Base-by-base conservation (phyloP, 306 rosid genomes). In the Fagus sylvatica region DNA sequence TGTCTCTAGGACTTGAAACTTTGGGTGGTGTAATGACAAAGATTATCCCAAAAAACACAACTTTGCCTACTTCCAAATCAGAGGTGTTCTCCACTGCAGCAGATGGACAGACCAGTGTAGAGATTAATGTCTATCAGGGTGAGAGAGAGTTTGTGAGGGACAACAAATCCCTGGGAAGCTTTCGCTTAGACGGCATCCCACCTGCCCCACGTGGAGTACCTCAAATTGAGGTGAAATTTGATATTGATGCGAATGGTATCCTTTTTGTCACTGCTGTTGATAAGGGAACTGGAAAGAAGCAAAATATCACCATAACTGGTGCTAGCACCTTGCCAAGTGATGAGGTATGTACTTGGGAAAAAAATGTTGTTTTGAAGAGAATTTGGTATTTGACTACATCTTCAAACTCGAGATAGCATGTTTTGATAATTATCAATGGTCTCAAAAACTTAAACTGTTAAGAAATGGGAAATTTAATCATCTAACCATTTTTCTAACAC, bases 1-100 rank as follows among this genome's bases (percentile, higher is more conserved):
- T n/a, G n/a, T n/a, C n/a, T n/a, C n/a, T n/a, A 72, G 98, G 98
- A 77, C 79, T 93, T 49, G 98, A 93, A 84, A 93, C 98, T 41
- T 87, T 93, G 0, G 98, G 98, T 73, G 98, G 98, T 64, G 97
- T 93, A 8, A 93, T 95, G 98, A 95, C 97, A n/a, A n/a, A 95
- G 79, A 95, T 95, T 74, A 95, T 95, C 80, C 97, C 98, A n/a
- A n/a, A n/a, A n/a, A n/a, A n/a, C n/a, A n/a, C 98, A 2, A 95
- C 98, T 22, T 90, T 95, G 73, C 98, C 98, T 22, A 95, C 98
- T 46, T 95, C 98, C 11, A 95, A 95, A 70, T 91, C 98, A 0
- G 98, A 91, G 87, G 97, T 93, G 62, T 93, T 93, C 92, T 93
- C 98, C 1, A 93, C 98, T 0, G 98, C 98, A 1, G 97, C 98